Evolutionary conservation across 2,329 filamentous ascomycete species (phyloP), one percentile per base, ranked within the genome.

Genomic region (Pseudogymnoascus sp.): DNA sequence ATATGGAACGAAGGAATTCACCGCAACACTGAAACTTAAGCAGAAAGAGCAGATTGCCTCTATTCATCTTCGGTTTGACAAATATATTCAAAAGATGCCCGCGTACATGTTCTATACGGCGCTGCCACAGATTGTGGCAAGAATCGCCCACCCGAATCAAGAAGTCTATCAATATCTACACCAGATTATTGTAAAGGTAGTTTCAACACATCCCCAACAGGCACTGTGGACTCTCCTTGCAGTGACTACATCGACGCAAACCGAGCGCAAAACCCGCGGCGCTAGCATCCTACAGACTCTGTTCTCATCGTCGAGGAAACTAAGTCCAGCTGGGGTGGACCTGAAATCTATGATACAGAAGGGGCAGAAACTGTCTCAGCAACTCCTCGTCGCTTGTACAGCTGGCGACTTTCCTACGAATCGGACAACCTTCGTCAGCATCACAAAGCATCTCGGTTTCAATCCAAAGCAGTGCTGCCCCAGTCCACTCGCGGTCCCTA

Each of bases 91-190:
- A 22, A 82, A 85, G 4, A 79, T 92, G 64, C 89, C 90, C 2
- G 83, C 88, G 1, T 92, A 89, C 69, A 84, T 91, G 33, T 92
- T 91, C 74, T 93, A 92, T 72, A 89, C 88, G 2, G 81, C 93
- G 5, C 80, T 99, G 42, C 90, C 94, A 4, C 94, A 99, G 75
- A 89, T 99, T 65, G 90, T 99, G 62, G 94, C 93, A n/a, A 87
- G 94, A 33, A 97, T 99, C 69, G 90, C 90, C 52, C 94, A 99
- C 75, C 86, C 88, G 0, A 90, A 96, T 72, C 75, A 75, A 3
- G 84, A 86, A 1, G 91, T 96, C 1, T 95, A 91, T 75, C 84
- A 87, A 63, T 79, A 90, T 8, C 78, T 99, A 5, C 84, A 87
- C 61, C 82, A 82, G 35, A 93, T 97, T 67, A 92, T 99, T 62